Evolutionary conservation across 176 grass and related monocot genomes (phyloP).

Genomic region (Aegilops bicornis): DNA sequence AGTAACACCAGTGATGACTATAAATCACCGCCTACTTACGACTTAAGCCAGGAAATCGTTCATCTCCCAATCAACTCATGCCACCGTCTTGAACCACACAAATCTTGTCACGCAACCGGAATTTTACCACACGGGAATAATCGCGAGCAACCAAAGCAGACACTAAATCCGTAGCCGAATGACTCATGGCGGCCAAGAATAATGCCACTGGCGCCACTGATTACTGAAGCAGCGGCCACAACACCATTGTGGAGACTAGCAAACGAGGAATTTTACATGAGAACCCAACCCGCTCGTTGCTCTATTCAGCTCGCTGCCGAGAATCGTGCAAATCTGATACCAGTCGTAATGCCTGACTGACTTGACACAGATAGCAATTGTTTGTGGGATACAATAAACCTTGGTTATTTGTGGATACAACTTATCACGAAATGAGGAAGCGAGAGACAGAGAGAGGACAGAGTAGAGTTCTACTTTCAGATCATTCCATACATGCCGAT

Average conservation of each 20-base stretch:
- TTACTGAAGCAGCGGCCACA: too few relatives aligned
- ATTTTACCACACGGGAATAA: not conserved
- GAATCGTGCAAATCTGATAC: not conserved
- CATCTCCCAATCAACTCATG: not conserved
- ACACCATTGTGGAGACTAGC: too few relatives aligned
- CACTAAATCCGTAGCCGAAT: too few relatives aligned
- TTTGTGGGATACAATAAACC: not conserved
- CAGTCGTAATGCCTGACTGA: not conserved
- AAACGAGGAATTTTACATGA: not conserved
- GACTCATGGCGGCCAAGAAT: too few relatives aligned
- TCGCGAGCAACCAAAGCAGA: not conserved
- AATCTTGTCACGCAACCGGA: not conserved
- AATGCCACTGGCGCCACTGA: too few relatives aligned
- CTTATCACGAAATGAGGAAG: not conserved
- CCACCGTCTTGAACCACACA: not conserved
- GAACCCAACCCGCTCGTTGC: not conserved
- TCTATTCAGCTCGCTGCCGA: not conserved
- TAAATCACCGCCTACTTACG: not conserved
- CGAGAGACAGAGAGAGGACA: not conserved
- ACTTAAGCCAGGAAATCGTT: not conserved
- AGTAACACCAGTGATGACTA: not conserved
- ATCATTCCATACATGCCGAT: not conserved
- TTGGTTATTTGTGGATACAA: not conserved
- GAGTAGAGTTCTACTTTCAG: not conserved
- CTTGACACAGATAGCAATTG: not conserved